Base-by-base conservation (phyloP, 1,284 basidiomycete genomes). In the Vanrija pseudolonga region DNA sequence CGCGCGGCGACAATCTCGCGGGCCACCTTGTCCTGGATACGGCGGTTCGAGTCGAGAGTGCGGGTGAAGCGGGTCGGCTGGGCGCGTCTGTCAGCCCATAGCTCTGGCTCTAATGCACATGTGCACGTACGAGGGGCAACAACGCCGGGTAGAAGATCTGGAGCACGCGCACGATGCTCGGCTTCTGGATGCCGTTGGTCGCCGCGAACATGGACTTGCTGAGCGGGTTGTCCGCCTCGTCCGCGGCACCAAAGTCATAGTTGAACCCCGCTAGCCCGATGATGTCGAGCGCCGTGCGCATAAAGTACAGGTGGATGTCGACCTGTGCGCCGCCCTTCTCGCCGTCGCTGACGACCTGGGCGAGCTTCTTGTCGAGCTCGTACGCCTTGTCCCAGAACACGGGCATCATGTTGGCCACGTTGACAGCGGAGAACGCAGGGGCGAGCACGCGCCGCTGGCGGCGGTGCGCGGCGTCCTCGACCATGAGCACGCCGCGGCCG, bases 241-340 rank as follows among this genome's bases (percentile, higher is more conserved):
- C 74, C 2, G 57, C 50, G 8, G 75, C 67, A 47, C 83, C 74
- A 73, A 88, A 85, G 19, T 77, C 62, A 72, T 87, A 87, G 46
- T 81, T 83, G 64, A 87, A 87, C 7, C 85, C 85, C 18, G 87
- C 84, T 42, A 84, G 77, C 6, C 86, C 86, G 52, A 90, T 87
- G 41, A 86, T 80, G 62, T 88, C 87, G 15, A 89, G 77, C 1
- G 85, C 86, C 8, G 85, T 81, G 32, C 82, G 81, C 2, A 79
- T 81, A 9, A 88, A 79, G 81, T 82, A 86, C 18, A 76, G 65
- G 51, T 86, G 74, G 17, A 83, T 81, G 59, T 89, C 85, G 40
- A 86, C 76, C 23, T 70, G 66, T 56, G 52, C 59, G 3, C 61
- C 63, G 9, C 32, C 32, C 15, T 39, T 60, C 4, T 59, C 44